Base-by-base conservation (phyloP, 805 yeast genomes). In the Spencermartinsiella europaea region DNA sequence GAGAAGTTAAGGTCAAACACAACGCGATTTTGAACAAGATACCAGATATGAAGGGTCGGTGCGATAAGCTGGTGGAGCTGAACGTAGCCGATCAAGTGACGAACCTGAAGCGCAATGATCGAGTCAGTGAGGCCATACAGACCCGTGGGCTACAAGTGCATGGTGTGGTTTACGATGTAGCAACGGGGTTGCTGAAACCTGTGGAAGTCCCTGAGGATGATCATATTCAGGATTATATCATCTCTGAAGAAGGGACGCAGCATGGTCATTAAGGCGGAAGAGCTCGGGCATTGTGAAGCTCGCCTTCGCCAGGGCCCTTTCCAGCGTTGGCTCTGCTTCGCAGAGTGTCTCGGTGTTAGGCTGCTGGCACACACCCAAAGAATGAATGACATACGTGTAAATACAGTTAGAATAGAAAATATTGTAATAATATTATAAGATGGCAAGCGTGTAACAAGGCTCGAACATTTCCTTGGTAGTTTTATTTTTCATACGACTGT, bases 121-220 rank as follows among this genome's bases (percentile, higher is more conserved):
- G 81, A 41, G 91, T 88, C 21, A 73, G 78, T 46, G 73, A 75
- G 45, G 95, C 93, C 20, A 65, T 80, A 45, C 71, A 73, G 40
- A 72, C 69, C 48, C 79, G 83, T 8, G 77, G 80, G 12, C 72
- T 90, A 33, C 83, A 85, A 61, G 81, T 90, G 37, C 80, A 85
- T 74, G 96, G 96, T 0, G 65, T 89, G 59, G 75, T 90, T 42
- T 90, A 88, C 68, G 88, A 89, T 61, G 95, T 88, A 20, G 80
- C 76, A 31, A 75, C 85, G 14, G 97, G 96, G 20, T 71, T 73
- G 25, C 69, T 88, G 46, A 71, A 66, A 49, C 65, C 64, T 50
- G 60, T 74, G 28, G 73, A 68, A 20, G 66, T 68, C 12, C 31
- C 43, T 7, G 17, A 22, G 3, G 43, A 40, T 31, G 35, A 27